Percentiles rank a stretch among this genome's conserved stretches.
These are phyloP conservation scores for Penicillium sp. DNA, from an alignment of 2,329 filamentous ascomycete genomes.

Conservation along the genomic window DNA sequence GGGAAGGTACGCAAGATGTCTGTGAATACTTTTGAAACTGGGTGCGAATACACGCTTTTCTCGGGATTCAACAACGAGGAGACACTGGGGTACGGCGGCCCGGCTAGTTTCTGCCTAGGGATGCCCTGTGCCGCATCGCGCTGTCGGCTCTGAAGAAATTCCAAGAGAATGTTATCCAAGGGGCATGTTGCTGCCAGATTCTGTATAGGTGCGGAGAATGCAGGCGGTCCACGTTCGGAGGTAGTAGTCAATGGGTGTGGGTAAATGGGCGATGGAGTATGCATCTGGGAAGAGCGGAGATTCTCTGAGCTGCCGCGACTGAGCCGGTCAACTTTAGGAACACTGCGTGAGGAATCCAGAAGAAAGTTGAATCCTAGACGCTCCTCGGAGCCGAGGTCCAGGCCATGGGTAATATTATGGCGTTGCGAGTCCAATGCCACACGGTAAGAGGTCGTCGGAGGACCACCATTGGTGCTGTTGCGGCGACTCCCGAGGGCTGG, in stretches of 20 bases:
- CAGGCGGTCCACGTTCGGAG: conserved; percentile 28
- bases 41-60: conserved; percentile 61
- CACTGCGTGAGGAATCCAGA: conserved; percentile 58
- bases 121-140: conserved; percentile 64
- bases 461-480: conserved; percentile 21
- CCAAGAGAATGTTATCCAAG: conserved; percentile 72
- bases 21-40: conserved; percentile 77
- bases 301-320: conserved; percentile 28
- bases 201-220: conserved; percentile 47
- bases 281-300: conserved; percentile 23
- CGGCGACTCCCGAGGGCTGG: conserved; percentile 25
- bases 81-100: conserved; percentile 75
- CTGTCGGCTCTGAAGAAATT: conserved; percentile 68
- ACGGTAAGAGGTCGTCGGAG: conserved; percentile 33
- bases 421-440: conserved; percentile 44
- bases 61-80: conserved; percentile 72
- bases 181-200: conserved; percentile 69
- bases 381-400: conserved; percentile 59
- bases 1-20: conserved; percentile 83
- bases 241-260: conserved; percentile 24
- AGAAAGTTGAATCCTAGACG: conserved; percentile 70
- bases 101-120: conserved; percentile 62
- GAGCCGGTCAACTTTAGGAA: conserved; percentile 51
- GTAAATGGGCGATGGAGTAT: conserved; percentile 23
- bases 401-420: conserved; percentile 48